Evolutionary conservation across 305 asterid genomes (phyloP), one percentile per base, ranked within the genome.

Genomic region (Fraxinus sp.): DNA sequence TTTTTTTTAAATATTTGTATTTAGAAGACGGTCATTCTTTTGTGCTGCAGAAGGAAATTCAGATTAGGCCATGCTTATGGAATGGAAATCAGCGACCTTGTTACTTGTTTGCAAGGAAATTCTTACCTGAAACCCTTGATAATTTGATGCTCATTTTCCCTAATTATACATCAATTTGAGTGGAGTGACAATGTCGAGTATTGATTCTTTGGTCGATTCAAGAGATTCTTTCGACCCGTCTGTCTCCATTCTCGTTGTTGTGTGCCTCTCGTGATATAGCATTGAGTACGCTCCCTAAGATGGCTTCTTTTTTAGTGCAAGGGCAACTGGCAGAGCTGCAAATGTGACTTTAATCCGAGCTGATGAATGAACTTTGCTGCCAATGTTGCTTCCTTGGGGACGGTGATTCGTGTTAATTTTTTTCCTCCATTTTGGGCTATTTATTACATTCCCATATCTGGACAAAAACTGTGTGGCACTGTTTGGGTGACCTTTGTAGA

Each of bases 91-190:
- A 80, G 83, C 87, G 89, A 66, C 95, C 95, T 13, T 91, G 95
- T 79, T 91, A 91, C 84, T 87, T 91, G 79, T 91, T 91, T 46
- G 95, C 87, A 30, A 87, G 94, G 84, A 91, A 91, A 85, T 91
- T 91, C 85, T 82, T 87, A 83, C 94, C 94, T 8, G 92, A 90
- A 81, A 81, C 92, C 16, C 91, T 91, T 14, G 86, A 90, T 82
- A 84, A 55, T 78, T 85, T 91, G 86, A 77, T 88, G 86, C 73
- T 55, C 28, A 83, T 91, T 80, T 90, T 87, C 85, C 83, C 91
- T 39, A 91, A 90, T 77, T 90, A 90, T 84, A 90, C 92, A 78
- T 79, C 86, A 26, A 78, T 84, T 85, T 87, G 82, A 86, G 85
- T 85, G 83, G 81, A 84, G 85, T 49, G 71, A 74, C 16, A 77